Conservation (phyloP, 2,329 filamentous ascomycete genomes). For the Ustilaginoidea virens region DNA sequence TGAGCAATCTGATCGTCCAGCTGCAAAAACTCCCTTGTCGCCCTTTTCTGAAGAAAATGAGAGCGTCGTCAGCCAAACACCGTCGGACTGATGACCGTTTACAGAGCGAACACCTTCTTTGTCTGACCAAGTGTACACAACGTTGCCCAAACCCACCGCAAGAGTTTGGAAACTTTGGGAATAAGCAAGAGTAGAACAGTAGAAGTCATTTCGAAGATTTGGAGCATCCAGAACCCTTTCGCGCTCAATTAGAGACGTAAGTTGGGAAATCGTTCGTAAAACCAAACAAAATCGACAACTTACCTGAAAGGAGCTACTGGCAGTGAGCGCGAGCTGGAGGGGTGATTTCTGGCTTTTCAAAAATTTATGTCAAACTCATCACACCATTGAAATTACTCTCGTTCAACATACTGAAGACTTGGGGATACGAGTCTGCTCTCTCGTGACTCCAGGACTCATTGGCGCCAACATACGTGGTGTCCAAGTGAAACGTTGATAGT, state of each 20-base stretch:
- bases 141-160: conserved; percentile 65
- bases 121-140: conserved; percentile 86
- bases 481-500: too few relatives aligned
- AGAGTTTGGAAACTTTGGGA: conserved; percentile 59
- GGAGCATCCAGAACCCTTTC: conserved; percentile 72
- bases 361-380: too few relatives aligned
- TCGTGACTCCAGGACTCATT: too few relatives aligned
- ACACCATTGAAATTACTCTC: too few relatives aligned
- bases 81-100: conserved; percentile 13
- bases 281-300: conserved; percentile 15
- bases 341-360: conserved; percentile 1
- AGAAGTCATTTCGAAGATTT: conserved; percentile 83
- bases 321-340: conserved; percentile 26
- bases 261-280: too few relatives aligned
- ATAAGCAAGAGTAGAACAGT: conserved; percentile 83
- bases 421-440: too few relatives aligned
- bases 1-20: conserved; percentile 63
- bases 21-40: conserved; percentile 65
- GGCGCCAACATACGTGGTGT: too few relatives aligned
- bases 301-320: conserved; percentile 67
- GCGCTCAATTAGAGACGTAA: not conserved
- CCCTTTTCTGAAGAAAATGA: conserved; percentile 75
- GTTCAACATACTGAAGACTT: too few relatives aligned
- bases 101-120: conserved; percentile 42
- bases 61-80: conserved; percentile 60